Evolutionary conservation across 768 basidiomycete genomes (phyloP), one percentile per base, ranked within the genome.

Genomic region (Auricularia sp.): DNA sequence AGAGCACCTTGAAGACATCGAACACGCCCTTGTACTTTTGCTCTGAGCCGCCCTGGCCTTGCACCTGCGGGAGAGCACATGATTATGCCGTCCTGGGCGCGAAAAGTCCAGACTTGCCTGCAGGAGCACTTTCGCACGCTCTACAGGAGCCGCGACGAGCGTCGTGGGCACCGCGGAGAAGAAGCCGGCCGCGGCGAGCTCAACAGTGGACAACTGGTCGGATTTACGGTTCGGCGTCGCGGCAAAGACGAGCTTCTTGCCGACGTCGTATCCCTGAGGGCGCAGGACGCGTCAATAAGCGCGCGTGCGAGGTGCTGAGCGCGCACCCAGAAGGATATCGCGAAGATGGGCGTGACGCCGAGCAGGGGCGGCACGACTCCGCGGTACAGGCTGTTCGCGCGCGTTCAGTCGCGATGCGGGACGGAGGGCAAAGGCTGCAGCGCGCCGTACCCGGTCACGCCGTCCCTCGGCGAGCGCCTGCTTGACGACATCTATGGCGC

Each of bases 301-400:
- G 56, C 23, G 23, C 21, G n/a, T 51, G 12, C 7, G 29, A 23
- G 11, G 21, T 29, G 10, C 23, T 6, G n/a, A 34, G 53, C n/a
- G 68, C 82, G 65, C 74, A 94, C 95, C 95, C 95, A 98, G 80
- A 99, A 98, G 3, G 93, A 96, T 36, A 98, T 79, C 3, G 97
- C 97, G 71, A 99, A 99, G 71, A 98, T 98, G 39, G 97, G 97
- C 3, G 97, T 98, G 35, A 99, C 93, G 35, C 96, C 93, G 36
- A 97, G 78, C 65, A 98, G 76, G 54, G 95, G 95, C 39, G 95
- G 94, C 3, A 95, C 89, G 77, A 98, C 93, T 42, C 93, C 93
- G 66, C 93, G 90, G 71, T 94, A 96, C 72, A 96, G 72, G 35
- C 92, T 94, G 67, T 3, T 62, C 44, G 64, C 21, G n/a, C 36